Percentiles rank a stretch among this genome's conserved stretches.
These are phyloP conservation scores for Termitomyces sp. DNA, from an alignment of 768 basidiomycete species.

Conservation along the genomic window DNA sequence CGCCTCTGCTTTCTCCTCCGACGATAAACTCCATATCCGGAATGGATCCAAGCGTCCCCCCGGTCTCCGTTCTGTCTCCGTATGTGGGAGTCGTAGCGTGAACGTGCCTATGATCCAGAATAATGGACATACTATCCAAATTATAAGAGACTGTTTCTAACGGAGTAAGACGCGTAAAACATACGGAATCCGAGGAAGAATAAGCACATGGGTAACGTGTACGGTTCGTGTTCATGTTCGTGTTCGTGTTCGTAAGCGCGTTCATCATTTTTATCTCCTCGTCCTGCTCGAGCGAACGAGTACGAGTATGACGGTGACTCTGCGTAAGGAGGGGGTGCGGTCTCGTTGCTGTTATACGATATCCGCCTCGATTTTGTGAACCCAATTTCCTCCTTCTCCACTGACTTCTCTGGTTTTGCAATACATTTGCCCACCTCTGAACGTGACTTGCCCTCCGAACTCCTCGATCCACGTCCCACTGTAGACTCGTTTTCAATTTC, in stretches of 20 bases:
- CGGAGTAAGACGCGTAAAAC: background rate
- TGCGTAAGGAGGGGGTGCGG: background rate
- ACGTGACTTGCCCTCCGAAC: background rate
- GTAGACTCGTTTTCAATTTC: background rate
- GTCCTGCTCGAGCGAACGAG: background rate
- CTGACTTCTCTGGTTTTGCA: background rate
- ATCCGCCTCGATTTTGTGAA: background rate
- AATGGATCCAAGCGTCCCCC: conserved; percentile 8
- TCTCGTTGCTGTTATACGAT: background rate
- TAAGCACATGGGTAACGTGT: conserved; percentile 7
- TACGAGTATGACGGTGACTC: background rate
- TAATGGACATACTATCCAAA: conserved; percentile 8
- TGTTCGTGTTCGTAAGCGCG: background rate
- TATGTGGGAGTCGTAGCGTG: conserved; percentile 8
- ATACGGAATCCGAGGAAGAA: conserved; percentile 14
- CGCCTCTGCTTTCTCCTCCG: conserved; percentile 4
- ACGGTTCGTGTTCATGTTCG: background rate
- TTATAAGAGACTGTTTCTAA: background rate
- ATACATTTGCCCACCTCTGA: background rate
- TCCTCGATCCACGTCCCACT: background rate
- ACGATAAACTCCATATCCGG: background rate
- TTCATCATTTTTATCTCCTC: background rate
- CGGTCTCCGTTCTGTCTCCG: background rate
- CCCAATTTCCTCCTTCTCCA: background rate
- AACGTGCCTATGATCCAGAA: conserved; percentile 14